These are phyloP conservation scores for Wickerhamiella shivajii DNA, from an alignment of 805 yeast genomes.

Conservation along the genomic window DNA sequence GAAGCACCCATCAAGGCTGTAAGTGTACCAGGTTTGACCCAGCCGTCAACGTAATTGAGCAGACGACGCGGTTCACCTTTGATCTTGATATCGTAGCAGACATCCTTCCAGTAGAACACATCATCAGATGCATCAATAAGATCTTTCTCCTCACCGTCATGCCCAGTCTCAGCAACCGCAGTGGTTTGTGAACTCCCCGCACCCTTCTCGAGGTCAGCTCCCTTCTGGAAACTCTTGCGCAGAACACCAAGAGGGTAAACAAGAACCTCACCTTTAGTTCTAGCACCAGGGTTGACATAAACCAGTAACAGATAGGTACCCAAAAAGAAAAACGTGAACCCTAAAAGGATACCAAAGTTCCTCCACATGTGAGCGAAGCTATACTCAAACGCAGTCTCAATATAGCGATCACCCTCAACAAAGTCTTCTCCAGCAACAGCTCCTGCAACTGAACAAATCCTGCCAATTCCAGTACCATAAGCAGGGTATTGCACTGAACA, in stretches of 20 bases:
- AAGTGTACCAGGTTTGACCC: conserved; percentile 67
- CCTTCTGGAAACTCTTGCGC: conserved; percentile 11
- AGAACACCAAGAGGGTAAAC: conserved; percentile 17
- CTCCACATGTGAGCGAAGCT: conserved; percentile 57
- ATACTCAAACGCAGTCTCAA: conserved; percentile 37
- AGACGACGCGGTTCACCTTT: conserved; percentile 26
- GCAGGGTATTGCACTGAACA: conserved; percentile 46
- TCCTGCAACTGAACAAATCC: conserved; percentile 52
- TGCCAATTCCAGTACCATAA: conserved; percentile 29
- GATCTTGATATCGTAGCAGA: conserved; percentile 40
- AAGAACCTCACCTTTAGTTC: conserved; percentile 23
- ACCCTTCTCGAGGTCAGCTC: too few relatives aligned
- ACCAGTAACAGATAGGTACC: conserved; percentile 24
- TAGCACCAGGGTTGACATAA: conserved; percentile 21
- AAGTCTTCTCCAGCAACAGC: conserved; percentile 36
- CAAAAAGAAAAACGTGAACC: conserved; percentile 31
- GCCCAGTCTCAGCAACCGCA: too few relatives aligned
- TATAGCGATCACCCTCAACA: conserved; percentile 48
- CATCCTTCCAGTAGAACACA: conserved; percentile 47
- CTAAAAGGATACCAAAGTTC: conserved; percentile 55
- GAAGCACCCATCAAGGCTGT: conserved; percentile 79
- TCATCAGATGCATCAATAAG: conserved; percentile 29
- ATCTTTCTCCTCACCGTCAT: conserved; percentile 17
- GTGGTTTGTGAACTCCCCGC: too few relatives aligned
- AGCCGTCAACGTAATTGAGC: conserved; percentile 45